Percentiles rank a stretch among this genome's conserved stretches.
Evolutionary conservation across 352 stramenopile genomes (phyloP).

Genomic region (Pythium sukuiense): DNA sequence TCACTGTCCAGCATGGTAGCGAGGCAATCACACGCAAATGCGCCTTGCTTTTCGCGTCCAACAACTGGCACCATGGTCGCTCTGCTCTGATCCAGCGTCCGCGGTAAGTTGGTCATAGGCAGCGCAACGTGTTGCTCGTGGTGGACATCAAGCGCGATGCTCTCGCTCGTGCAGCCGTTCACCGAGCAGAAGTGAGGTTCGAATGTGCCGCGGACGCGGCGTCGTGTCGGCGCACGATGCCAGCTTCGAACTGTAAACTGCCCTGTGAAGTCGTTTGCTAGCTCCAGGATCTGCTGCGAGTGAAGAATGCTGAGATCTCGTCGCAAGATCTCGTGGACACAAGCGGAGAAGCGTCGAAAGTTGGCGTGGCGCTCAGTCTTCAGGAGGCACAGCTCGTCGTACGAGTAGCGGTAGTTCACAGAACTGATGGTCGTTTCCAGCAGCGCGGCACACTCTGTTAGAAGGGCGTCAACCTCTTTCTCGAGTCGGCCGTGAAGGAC

Average conservation of each 20-base stretch:
- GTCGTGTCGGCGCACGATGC: constrained; percentile 38
- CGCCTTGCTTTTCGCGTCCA: constrained; percentile 57
- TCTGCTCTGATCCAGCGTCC: constrained; percentile 58
- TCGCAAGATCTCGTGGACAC: constrained; percentile 44
- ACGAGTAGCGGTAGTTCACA: constrained; percentile 43
- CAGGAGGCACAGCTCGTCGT: constrained; percentile 43
- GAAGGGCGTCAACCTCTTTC: constrained; percentile 51
- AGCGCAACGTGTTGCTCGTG: constrained; percentile 42
- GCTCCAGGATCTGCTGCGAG: constrained; percentile 63
- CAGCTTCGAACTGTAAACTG: constrained; percentile 53
- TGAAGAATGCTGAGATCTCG: constrained; percentile 53
- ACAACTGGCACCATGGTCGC: constrained; percentile 36
- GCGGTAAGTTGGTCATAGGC: constrained; percentile 76
- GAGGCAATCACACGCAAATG: constrained; percentile 54
- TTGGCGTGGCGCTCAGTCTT: constrained; percentile 39
- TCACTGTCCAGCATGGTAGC: constrained; percentile 59
- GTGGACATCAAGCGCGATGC: constrained; percentile 51
- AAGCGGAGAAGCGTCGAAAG: constrained; percentile 37
- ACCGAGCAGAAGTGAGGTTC: constrained; percentile 57
- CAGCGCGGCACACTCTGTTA: constrained; percentile 31
- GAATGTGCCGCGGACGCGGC: constrained; percentile 26
- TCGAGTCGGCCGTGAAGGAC: constrained; percentile 40
- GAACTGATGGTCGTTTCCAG: constrained; percentile 40
- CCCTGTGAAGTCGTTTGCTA: constrained; percentile 67
- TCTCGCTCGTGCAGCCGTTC: constrained; percentile 37